Conservation (phyloP, 306 rosid species). For the Citrullus mucosospermus region DNA sequence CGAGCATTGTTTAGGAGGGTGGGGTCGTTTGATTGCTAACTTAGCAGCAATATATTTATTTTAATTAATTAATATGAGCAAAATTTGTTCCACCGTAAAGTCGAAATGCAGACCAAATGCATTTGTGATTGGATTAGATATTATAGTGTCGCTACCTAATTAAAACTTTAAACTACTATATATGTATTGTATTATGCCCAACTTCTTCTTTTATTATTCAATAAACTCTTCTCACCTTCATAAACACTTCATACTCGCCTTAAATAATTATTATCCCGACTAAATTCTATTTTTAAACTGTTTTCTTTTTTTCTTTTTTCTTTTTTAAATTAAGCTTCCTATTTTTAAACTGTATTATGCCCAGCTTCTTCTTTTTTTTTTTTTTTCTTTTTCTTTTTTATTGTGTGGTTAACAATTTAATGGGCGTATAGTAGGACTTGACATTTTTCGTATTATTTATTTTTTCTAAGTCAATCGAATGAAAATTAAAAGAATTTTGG, state of each 20-base stretch:
- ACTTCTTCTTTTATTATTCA: not conserved
- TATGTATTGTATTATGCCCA: not conserved
- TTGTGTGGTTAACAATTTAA: no score
- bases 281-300: not conserved
- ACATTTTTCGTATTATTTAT: no score
- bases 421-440: no score
- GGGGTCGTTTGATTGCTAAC: not conserved
- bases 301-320: no score
- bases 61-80: not conserved
- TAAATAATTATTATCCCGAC: not conserved
- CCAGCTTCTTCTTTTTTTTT: no score
- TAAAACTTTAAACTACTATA: not conserved
- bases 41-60: not conserved
- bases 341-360: no score
- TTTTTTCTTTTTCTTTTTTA: no score
- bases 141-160: not conserved
- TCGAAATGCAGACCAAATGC: not conserved
- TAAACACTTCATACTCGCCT: not conserved
- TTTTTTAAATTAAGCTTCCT: no score
- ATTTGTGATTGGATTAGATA: not conserved
- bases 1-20: not conserved
- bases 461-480: no score
- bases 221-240: not conserved
- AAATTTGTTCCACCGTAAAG: slow-evolving; percentile 3
- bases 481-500: no score